Percentiles rank a stretch among this genome's conserved stretches.
phyloP scores from a whole-genome alignment of 225 moss, liverwort and hornwort genomes.

The Pleurozium schreberi region DNA sequence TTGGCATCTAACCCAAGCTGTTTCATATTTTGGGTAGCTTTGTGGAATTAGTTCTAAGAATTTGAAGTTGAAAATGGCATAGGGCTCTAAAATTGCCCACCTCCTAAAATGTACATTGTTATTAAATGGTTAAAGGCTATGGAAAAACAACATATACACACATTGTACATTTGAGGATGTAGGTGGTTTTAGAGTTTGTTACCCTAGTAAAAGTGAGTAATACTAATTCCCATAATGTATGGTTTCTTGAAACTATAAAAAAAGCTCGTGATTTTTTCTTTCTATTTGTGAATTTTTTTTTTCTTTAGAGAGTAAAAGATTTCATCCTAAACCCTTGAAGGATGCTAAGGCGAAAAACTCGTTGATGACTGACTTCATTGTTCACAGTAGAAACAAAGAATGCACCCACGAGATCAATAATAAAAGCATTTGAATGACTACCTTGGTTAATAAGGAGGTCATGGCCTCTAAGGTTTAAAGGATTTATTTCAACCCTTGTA shows the following conservation, averaged over 20 bases:
- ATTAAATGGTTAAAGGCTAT: no score
- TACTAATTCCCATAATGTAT: not conserved
- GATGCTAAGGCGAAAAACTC: accelerated
- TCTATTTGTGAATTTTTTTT: not conserved
- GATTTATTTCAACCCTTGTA: not conserved
- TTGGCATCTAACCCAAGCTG: no score
- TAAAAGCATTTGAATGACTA: not conserved
- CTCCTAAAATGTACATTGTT: no score
- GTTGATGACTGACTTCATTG: not conserved
- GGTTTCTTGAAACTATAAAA: not conserved
- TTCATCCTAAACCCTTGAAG: not conserved
- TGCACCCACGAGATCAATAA: not conserved
- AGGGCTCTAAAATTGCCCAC: no score
- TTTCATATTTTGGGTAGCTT: no score
- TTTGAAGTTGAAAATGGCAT: no score
- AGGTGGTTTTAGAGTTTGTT: no score
- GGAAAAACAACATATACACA: no score
- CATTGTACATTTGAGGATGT: no score
- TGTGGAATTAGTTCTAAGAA: no score
- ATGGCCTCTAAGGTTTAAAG: no score
- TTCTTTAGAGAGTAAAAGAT: not conserved
- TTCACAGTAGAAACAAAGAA: not conserved
- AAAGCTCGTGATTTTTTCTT: not conserved
- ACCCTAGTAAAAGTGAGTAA: not conserved
- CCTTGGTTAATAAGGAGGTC: not conserved